Evolutionary conservation across 805 yeast genomes (phyloP).

Genomic region (Candida nonsorbophila): DNA sequence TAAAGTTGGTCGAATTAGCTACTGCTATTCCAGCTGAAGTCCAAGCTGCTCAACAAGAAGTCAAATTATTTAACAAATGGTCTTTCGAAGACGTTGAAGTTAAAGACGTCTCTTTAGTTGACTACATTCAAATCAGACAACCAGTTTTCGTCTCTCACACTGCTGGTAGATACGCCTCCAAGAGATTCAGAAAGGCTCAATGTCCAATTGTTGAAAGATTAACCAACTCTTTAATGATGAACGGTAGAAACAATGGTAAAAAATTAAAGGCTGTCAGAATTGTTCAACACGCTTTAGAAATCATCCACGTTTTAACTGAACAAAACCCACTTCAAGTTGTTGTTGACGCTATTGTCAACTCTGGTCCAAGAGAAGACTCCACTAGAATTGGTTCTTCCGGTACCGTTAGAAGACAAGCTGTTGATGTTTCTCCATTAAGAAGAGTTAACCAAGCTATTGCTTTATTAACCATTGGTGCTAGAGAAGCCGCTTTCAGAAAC

Average conservation of each 20-base stretch:
- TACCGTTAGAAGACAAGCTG: constrained; percentile 99
- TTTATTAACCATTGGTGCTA: constrained; percentile 97
- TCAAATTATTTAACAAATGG: constrained; percentile 99
- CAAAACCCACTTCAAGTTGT: constrained; percentile 99
- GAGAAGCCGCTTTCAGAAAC: constrained; percentile 99
- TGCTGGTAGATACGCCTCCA: constrained; percentile 98
- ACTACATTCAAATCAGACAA: constrained; percentile 95
- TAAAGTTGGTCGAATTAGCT: constrained; percentile 80
- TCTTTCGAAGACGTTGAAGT: constrained; percentile 96
- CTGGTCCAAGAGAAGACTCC: constrained; percentile 99
- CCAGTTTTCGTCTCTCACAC: constrained; percentile 98
- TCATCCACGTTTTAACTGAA: constrained; percentile 94
- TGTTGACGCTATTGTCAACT: constrained; percentile 99
- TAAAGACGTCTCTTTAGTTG: constrained; percentile 96
- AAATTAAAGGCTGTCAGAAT: constrained; percentile 99
- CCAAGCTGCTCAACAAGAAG: constrained; percentile 92
- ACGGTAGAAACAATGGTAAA: constrained; percentile 99
- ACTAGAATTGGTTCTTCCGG: constrained; percentile 99
- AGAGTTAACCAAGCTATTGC: constrained; percentile 99
- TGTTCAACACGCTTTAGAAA: constrained; percentile 98
- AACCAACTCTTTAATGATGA: constrained; percentile 99
- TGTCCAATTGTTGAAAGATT: constrained; percentile 99
- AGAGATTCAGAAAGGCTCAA: constrained; percentile 99
- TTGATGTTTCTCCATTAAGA: constrained; percentile 99
- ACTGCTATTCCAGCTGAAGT: constrained; percentile 96